Evolutionary conservation across 495 filamentous ascomycete species (phyloP), one percentile per base, ranked within the genome.

Genomic region (Daldinia childiae): DNA sequence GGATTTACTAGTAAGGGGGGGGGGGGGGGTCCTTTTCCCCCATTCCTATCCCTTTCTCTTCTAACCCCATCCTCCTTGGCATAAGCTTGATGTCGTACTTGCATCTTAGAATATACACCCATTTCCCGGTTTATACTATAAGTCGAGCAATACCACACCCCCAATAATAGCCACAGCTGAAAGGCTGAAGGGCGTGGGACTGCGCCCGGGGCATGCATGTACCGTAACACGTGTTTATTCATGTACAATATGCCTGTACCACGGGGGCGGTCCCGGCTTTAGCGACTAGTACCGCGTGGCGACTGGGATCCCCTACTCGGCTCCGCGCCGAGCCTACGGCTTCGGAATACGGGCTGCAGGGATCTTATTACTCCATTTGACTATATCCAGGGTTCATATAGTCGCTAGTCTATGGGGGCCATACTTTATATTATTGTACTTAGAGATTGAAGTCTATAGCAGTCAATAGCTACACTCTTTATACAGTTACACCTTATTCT

Each of bases 141-240:
- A 19, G 39, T 15, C 38, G 64, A n/a, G 34, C 19, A 58, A 64
- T 61, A 36, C 34, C 48, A 38, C 43, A 51, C 21, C 3, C 64
- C 69, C 64, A 65, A 68, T 60, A 62, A 66, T 72, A 64, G 64
- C 21, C 36, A 56, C n/a, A 50, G 69, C 69, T 72, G 60, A 72
- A 61, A 27, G 43, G 34, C 34, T 27, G 51, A 58, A 29, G 64
- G 60, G 64, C 58, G 69, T 56, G 30, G 27, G 63, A 60, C 59
- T 67, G 60, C 64, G 54, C 29, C 45, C 38, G 43, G 27, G 38
- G 14, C 19, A 55, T 72, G 58, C 69, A 72, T 68, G 69, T 52
- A 55, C 64, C 32, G 55, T 60, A 52, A 34, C 69, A 72, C 69
- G 64, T 72, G 69, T 56, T 12, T 55, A 50, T 27, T 43, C 32